Evolutionary conservation across 192 early-diverging fungal genomes (phyloP).

Genomic region (Backusella tuberculispora): DNA sequence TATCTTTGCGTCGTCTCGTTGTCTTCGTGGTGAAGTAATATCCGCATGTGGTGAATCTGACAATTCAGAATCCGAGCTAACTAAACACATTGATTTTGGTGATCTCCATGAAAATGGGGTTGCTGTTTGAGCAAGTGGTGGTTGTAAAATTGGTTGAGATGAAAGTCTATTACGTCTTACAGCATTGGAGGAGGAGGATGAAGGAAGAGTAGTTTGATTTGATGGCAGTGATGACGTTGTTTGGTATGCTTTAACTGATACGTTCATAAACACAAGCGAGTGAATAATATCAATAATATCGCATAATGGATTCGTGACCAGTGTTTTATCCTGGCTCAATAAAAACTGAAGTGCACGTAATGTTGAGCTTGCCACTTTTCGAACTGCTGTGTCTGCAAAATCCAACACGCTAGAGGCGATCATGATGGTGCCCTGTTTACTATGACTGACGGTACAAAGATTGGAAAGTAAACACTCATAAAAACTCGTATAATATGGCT

Average conservation of each 20-base stretch:
- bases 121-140: neutral
- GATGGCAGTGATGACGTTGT: neutral
- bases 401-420: constrained; percentile 23
- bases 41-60: constrained; percentile 45
- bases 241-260: constrained; percentile 32
- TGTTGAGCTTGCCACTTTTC: constrained; percentile 55
- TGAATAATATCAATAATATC: constrained; percentile 54
- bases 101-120: constrained; percentile 20
- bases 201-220: neutral
- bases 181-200: neutral
- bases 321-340: constrained; percentile 49
- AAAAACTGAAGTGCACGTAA: constrained; percentile 59
- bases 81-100: neutral
- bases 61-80: constrained; percentile 60
- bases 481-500: constrained; percentile 49
- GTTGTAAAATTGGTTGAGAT: neutral
- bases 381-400: constrained; percentile 33
- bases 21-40: constrained; percentile 20
- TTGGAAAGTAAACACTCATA: constrained; percentile 54
- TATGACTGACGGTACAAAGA: constrained; percentile 38
- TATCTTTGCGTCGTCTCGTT: constrained; percentile 53
- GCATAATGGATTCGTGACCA: constrained; percentile 45
- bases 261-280: constrained; percentile 53
- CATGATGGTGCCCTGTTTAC: constrained; percentile 24
- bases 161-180: constrained; percentile 9